Evolutionary conservation across 1,284 basidiomycete species (phyloP).

Genomic region (Melampsora abietis-canadensis): DNA sequence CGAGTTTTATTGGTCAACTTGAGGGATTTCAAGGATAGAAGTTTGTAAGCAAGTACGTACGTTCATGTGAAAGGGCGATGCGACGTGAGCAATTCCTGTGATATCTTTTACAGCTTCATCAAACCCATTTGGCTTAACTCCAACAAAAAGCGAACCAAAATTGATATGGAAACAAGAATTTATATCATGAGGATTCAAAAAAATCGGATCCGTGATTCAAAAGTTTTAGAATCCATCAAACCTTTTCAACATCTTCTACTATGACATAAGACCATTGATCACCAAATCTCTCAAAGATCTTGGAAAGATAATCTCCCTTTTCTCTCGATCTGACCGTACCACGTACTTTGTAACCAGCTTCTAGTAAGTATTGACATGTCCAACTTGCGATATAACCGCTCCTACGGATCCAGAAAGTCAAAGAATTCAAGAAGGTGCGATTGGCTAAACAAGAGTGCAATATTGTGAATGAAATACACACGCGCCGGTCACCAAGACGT

Average conservation of each 20-base stretch:
- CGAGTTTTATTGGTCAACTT: no score
- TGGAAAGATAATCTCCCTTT: slow-evolving; percentile 55
- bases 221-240: slow-evolving; percentile 27
- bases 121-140: slow-evolving; percentile 47
- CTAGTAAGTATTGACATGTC: slow-evolving; percentile 50
- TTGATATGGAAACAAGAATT: not conserved
- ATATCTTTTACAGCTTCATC: slow-evolving; percentile 55
- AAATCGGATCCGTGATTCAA: not conserved
- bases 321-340: slow-evolving; percentile 55
- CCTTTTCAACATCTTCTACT: slow-evolving; percentile 53
- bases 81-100: slow-evolving; percentile 51
- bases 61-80: slow-evolving; percentile 30
- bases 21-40: no score
- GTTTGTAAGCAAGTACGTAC: not conserved
- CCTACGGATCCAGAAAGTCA: not conserved
- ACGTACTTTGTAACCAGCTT: slow-evolving; percentile 53
- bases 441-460: not conserved
- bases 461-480: not conserved
- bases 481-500: slow-evolving; percentile 9
- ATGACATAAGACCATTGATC: slow-evolving; percentile 51
- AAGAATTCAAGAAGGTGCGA: not conserved
- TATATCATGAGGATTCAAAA: not conserved
- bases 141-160: not conserved
- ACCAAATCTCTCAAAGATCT: slow-evolving; percentile 50
- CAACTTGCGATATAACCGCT: slow-evolving; percentile 51